These are phyloP conservation scores for Blastobotrys americana DNA, from an alignment of 805 yeast species.

Conservation along the genomic window DNA sequence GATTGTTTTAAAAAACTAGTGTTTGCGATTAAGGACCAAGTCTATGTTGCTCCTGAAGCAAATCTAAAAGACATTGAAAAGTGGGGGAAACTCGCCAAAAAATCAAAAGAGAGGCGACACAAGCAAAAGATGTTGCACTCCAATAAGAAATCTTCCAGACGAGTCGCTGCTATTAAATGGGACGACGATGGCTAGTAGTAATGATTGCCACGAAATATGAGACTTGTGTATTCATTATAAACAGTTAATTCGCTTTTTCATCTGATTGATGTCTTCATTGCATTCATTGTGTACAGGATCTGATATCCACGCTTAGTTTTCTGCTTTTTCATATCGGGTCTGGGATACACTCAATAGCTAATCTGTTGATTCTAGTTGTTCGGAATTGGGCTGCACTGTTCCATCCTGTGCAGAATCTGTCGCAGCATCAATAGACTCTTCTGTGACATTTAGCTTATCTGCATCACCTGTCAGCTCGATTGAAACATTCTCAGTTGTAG, in stretches of 20 bases:
- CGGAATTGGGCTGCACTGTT: too few species aligned
- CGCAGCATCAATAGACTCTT: not conserved
- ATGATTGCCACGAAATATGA: too few species aligned
- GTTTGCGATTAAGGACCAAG: constrained; percentile 41
- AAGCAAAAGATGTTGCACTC: constrained; percentile 33
- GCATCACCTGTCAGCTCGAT: constrained; percentile 4
- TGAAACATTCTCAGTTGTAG: not conserved
- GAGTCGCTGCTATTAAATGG: not conserved
- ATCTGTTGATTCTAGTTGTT: too few species aligned
- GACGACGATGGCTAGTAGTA: too few species aligned
- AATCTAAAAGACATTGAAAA: constrained; percentile 39
- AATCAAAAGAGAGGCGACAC: constrained; percentile 33
- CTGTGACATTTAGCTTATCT: not conserved
- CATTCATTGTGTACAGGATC: too few species aligned
- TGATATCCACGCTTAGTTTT: too few species aligned
- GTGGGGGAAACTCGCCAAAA: constrained; percentile 40
- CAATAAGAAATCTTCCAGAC: constrained; percentile 35
- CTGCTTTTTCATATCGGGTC: too few species aligned
- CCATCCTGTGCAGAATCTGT: too few species aligned
- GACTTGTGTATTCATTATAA: too few species aligned
- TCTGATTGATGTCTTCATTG: too few species aligned
- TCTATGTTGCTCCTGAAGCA: constrained; percentile 43
- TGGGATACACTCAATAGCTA: too few species aligned
- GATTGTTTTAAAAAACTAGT: constrained; percentile 57
- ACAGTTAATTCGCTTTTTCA: too few species aligned